phyloP scores from a whole-genome alignment of 2,329 filamentous ascomycete species.

The Cladobotryum mycophilum region DNA sequence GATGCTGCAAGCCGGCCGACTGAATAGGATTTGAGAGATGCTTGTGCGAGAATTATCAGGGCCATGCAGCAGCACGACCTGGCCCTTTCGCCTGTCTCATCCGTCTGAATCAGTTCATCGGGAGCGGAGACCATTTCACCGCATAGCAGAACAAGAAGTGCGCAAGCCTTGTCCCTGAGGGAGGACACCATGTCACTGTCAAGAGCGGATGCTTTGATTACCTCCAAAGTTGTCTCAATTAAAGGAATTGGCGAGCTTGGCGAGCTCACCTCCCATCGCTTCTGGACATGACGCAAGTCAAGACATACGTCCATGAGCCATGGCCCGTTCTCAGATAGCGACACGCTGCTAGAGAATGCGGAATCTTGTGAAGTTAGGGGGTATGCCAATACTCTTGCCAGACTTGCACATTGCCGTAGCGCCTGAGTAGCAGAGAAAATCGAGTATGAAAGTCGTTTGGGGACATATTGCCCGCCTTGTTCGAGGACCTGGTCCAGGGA shows the following conservation, averaged over 20 bases:
- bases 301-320: conserved; percentile 47
- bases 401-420: conserved; percentile 38
- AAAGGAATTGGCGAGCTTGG: conserved; percentile 28
- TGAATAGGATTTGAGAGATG: conserved; percentile 25
- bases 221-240: conserved; percentile 31
- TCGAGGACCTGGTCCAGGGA: conserved; percentile 32
- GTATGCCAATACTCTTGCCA: conserved; percentile 39
- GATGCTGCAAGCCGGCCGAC: conserved; percentile 36
- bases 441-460: conserved; percentile 32
- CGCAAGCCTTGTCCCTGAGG: conserved; percentile 31
- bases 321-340: conserved; percentile 35
- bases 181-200: conserved; percentile 14
- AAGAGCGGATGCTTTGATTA: conserved; percentile 21
- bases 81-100: conserved; percentile 21
- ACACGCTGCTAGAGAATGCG: conserved; percentile 25
- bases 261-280: conserved; percentile 28
- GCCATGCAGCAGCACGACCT: conserved; percentile 32
- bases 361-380: conserved; percentile 30
- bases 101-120: conserved; percentile 24
- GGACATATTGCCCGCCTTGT: conserved; percentile 16
- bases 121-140: conserved; percentile 32
- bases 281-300: conserved; percentile 35
- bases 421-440: conserved; percentile 37
- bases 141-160: conserved; percentile 36
- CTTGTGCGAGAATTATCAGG: conserved; percentile 32